A percentile compares a stretch with the other conserved stretches of the same genome.
These are phyloP conservation scores for Xylariales sp. DNA, from an alignment of 2,329 filamentous ascomycete species.

Conservation along the genomic window DNA sequence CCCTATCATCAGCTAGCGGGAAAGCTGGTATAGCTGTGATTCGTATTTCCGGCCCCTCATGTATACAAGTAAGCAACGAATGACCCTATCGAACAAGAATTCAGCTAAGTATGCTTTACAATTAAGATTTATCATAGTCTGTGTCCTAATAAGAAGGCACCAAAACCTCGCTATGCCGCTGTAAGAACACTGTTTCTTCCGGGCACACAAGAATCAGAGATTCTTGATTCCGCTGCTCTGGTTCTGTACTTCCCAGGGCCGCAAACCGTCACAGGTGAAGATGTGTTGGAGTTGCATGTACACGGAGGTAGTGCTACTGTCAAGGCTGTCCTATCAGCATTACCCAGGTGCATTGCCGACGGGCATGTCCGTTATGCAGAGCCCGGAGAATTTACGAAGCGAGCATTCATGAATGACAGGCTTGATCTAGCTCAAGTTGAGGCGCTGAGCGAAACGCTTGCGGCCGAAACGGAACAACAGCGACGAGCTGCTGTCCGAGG, in stretches of 20 bases:
- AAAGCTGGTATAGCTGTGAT: constrained; percentile 92
- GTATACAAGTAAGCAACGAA: constrained; percentile 54
- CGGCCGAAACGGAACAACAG: constrained; percentile 90
- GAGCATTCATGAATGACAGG: constrained; percentile 88
- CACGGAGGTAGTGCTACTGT: constrained; percentile 92
- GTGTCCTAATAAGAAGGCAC: constrained; percentile 60
- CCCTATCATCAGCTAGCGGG: constrained; percentile 86
- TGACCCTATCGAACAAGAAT: constrained; percentile 17
- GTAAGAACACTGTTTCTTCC: constrained; percentile 79
- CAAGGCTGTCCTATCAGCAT: constrained; percentile 83
- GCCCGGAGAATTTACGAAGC: constrained; percentile 92
- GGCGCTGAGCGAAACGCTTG: constrained; percentile 70
- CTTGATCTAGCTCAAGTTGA: constrained; percentile 88
- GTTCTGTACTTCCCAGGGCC: constrained; percentile 86
- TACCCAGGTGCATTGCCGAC: constrained; percentile 63
- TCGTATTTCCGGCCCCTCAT: constrained; percentile 84
- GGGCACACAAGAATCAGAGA: constrained; percentile 54
- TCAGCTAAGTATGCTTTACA: constrained; percentile 35
- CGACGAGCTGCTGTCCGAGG: constrained; percentile 86
- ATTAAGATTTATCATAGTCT: constrained; percentile 62
- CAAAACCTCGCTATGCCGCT: constrained; percentile 69
- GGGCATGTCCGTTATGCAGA: constrained; percentile 83
- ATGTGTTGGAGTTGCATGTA: constrained; percentile 92
- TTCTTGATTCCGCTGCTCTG: constrained; percentile 82
- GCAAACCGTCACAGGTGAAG: constrained; percentile 88